Conservation (phyloP, 2,329 filamentous ascomycete genomes). For the Triangularia verruculosa region DNA sequence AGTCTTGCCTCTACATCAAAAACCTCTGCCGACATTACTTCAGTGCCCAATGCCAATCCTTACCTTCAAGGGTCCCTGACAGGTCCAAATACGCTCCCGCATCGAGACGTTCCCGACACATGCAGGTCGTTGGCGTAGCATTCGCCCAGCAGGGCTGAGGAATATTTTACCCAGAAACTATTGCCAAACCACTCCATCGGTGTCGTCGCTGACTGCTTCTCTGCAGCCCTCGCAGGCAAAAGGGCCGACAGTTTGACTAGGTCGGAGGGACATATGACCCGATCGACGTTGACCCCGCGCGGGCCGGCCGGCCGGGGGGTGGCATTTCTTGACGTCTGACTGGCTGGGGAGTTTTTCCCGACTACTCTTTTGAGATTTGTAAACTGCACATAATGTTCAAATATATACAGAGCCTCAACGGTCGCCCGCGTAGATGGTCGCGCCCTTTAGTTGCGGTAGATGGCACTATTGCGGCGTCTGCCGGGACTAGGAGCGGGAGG, state of each 20-base stretch:
- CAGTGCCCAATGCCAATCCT: background rate
- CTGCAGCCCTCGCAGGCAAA: background rate
- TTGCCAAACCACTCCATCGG: background rate
- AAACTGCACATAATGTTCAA: background rate
- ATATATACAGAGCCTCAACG: background rate
- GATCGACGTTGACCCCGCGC: constrained; percentile 3
- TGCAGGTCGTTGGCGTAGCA: background rate
- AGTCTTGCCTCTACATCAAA: background rate
- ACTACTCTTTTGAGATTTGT: background rate
- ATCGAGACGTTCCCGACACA: background rate
- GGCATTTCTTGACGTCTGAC: background rate
- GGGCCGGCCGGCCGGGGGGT: background rate
- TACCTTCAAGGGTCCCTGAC: background rate
- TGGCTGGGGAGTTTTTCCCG: background rate
- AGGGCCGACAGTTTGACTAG: background rate
- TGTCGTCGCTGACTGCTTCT: background rate
- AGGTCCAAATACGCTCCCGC: background rate
- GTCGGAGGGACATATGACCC: constrained; percentile 27
- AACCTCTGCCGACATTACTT: background rate
- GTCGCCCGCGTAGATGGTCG: background rate
- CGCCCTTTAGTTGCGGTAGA: background rate
- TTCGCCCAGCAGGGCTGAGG: background rate
- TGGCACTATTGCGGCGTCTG: background rate
- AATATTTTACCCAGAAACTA: background rate
- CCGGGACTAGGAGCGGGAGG: background rate